Percentiles rank a stretch among this genome's conserved stretches.
Conservation (phyloP, 1,284 basidiomycete genomes). For the Cystobasidium slooffiae region DNA sequence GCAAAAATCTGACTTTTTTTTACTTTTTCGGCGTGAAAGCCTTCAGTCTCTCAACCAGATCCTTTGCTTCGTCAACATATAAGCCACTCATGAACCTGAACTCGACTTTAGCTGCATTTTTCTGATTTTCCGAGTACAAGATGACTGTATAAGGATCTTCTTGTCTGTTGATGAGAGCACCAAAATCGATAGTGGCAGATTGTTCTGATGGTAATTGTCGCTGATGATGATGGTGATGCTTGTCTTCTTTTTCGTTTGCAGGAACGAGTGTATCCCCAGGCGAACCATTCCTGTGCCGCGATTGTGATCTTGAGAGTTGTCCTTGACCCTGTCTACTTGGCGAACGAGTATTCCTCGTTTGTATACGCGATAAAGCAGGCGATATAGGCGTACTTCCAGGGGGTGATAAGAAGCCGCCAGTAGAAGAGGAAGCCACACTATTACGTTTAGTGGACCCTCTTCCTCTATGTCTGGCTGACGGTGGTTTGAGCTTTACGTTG, state of each 20-base stretch:
- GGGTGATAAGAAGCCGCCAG: background rate
- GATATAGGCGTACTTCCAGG: background rate
- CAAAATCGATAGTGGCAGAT: constrained; percentile 8
- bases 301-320: background rate
- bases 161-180: background rate
- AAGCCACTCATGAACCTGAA: constrained; percentile 15
- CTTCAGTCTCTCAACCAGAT: constrained; percentile 5
- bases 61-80: constrained; percentile 20
- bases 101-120: background rate
- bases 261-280: background rate
- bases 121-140: background rate
- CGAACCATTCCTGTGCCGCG: too few relatives aligned
- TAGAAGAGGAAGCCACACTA: background rate
- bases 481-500: background rate
- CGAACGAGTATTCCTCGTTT: constrained; percentile 1
- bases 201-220: background rate
- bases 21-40: background rate
- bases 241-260: background rate
- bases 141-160: background rate
- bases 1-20: background rate
- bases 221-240: too few relatives aligned
- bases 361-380: constrained; percentile 10
- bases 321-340: background rate
- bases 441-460: background rate
- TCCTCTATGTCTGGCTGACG: background rate